A percentile compares a stretch with the other conserved stretches of the same genome.
These are phyloP conservation scores for Jamesozyma spencerorum DNA, from an alignment of 805 yeast genomes.

Conservation along the genomic window DNA sequence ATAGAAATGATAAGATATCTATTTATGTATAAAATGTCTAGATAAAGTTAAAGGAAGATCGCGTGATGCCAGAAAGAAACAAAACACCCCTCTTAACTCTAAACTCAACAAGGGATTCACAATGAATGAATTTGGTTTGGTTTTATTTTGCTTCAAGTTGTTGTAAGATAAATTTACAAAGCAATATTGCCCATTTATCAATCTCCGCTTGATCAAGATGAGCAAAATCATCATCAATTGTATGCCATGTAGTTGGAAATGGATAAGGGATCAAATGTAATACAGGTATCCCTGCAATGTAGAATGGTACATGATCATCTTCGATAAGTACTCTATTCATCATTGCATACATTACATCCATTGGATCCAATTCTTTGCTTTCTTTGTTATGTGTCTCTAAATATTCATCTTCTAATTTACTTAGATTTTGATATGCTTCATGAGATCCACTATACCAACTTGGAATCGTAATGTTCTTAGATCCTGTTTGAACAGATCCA, in stretches of 20 bases:
- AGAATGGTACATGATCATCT: conserved; percentile 53
- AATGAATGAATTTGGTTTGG: too few relatives aligned
- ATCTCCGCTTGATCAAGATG: conserved; percentile 34
- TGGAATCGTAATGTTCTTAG: conserved; percentile 14
- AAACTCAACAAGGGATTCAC: too few relatives aligned
- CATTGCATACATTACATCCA: conserved; percentile 8
- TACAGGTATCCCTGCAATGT: conserved; percentile 37
- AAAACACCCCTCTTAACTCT: too few relatives aligned
- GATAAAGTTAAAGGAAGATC: too few relatives aligned
- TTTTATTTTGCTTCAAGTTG: too few relatives aligned
- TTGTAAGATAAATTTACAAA: conserved; percentile 32
- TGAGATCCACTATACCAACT: conserved; percentile 39
- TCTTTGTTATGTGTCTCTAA: neutral
- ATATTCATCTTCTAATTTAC: conserved; percentile 27
- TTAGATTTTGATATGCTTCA: conserved; percentile 31
- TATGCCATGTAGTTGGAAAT: conserved; percentile 50
- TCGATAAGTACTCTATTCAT: conserved; percentile 11
- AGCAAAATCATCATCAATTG: conserved; percentile 37
- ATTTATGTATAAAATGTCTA: too few relatives aligned
- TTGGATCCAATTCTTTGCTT: conserved; percentile 9
- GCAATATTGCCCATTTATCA: conserved; percentile 38
- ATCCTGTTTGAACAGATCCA: conserved; percentile 30
- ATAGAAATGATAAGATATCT: too few relatives aligned
- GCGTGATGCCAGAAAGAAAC: too few relatives aligned
- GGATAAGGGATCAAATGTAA: conserved; percentile 45